A percentile compares a stretch with the other conserved stretches of the same genome.
phyloP scores from a whole-genome alignment of 805 yeast genomes.

The Saturnispora besseyi region DNA sequence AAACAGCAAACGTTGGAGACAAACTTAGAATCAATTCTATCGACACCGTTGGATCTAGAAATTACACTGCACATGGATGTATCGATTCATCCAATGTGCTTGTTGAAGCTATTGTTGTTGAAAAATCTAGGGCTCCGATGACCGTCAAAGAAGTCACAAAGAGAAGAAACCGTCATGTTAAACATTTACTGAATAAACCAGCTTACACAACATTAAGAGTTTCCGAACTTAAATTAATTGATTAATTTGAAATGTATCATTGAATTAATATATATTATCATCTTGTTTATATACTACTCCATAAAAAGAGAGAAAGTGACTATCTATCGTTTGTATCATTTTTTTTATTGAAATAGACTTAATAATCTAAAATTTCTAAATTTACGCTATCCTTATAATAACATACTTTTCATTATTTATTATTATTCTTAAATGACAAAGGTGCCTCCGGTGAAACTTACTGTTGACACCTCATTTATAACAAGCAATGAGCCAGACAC shows the following conservation, averaged over 20 bases:
- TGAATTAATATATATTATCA: background rate
- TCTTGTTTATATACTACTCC: background rate
- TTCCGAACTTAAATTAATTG: conserved; percentile 34
- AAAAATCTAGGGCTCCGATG: conserved; percentile 75
- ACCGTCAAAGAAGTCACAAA: conserved; percentile 66
- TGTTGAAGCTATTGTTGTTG: conserved; percentile 73
- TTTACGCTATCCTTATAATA: background rate
- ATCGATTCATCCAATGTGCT: conserved; percentile 46
- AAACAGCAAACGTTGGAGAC: conserved; percentile 77
- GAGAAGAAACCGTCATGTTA: conserved; percentile 68
- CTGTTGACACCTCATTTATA: conserved; percentile 5
- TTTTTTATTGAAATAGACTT: background rate
- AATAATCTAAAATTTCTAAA: background rate
- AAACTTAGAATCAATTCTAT: conserved; percentile 65
- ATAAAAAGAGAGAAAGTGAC: background rate
- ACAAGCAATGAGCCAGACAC: background rate
- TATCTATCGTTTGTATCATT: background rate
- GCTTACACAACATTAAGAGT: conserved; percentile 71
- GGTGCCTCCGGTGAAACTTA: conserved; percentile 1
- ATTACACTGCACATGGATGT: conserved; percentile 58
- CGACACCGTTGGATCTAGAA: conserved; percentile 75
- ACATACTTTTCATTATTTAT: background rate
- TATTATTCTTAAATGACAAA: background rate
- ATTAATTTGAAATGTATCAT: background rate
- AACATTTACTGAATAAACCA: conserved; percentile 59